Conservation (phyloP, 176 grass and related monocot genomes). For the Musa troglodytarum region DNA sequence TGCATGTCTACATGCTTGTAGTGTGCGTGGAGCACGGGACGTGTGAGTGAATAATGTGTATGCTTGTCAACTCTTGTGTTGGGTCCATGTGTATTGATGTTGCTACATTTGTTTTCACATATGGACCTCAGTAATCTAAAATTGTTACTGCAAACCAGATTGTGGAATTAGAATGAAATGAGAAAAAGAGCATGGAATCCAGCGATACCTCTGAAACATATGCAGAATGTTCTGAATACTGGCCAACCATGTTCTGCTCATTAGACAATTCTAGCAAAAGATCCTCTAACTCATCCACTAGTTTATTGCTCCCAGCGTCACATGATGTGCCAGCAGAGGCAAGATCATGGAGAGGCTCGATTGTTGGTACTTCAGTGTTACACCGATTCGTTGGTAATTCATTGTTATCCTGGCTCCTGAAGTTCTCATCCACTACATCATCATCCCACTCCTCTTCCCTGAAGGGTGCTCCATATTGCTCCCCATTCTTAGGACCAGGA, state of each 20-base stretch:
- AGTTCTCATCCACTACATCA: conserved; percentile 1
- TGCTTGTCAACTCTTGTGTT: not conserved
- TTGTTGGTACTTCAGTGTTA: not conserved
- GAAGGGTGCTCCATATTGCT: conserved; percentile 91
- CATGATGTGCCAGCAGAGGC: not conserved
- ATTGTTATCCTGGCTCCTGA: not conserved
- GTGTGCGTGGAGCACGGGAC: too few species aligned
- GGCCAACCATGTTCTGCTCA: conserved; percentile 3
- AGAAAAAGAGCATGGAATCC: not conserved
- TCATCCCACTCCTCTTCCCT: conserved; percentile 76
- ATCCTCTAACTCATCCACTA: conserved; percentile 2
- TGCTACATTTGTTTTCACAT: not conserved
- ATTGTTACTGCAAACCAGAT: not conserved
- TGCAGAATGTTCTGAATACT: not conserved
- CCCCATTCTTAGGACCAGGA: conserved; percentile 79
- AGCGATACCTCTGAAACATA: conserved; percentile 2
- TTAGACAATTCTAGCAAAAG: conserved; percentile 10
- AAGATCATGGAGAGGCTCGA: not conserved
- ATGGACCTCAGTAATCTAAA: not conserved
- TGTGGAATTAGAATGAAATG: not conserved
- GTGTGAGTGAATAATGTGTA: too few species aligned
- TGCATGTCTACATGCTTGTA: too few species aligned
- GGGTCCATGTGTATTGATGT: not conserved
- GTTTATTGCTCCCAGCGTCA: not conserved
- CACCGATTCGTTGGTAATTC: not conserved